Evolutionary conservation across 2,329 filamentous ascomycete species (phyloP).

Genomic region (Verticillium nonalfalfae): DNA sequence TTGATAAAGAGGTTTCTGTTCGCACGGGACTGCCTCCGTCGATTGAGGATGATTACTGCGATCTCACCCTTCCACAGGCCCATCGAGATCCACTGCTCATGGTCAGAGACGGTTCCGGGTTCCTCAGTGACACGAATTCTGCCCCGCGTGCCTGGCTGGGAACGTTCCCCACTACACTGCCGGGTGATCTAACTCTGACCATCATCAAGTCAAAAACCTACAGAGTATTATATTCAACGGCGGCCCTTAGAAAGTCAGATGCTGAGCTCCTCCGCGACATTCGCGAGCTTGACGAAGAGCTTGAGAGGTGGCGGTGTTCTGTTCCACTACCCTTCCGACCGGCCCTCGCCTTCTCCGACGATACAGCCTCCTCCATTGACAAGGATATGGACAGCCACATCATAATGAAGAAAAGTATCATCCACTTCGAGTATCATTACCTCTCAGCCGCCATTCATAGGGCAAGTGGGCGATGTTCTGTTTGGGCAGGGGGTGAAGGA

Average conservation of each 20-base stretch:
- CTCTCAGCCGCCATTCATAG: constrained; percentile 49
- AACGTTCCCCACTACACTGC: constrained; percentile 18
- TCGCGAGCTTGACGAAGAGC: constrained; percentile 48
- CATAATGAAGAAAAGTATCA: constrained; percentile 38
- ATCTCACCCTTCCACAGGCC: constrained; percentile 38
- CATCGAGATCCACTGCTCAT: background rate
- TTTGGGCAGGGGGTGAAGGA: constrained; percentile 30
- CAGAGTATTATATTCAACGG: constrained; percentile 40
- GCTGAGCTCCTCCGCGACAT: constrained; percentile 48
- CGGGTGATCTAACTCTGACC: constrained; percentile 40
- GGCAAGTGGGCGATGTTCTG: constrained; percentile 43
- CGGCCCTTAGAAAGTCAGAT: constrained; percentile 41
- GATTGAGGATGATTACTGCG: constrained; percentile 44
- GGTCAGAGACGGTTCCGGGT: background rate
- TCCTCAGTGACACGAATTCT: too few species aligned
- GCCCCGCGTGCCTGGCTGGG: constrained; percentile 14
- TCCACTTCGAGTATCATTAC: constrained; percentile 50
- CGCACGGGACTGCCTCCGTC: constrained; percentile 45
- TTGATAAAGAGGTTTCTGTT: constrained; percentile 51
- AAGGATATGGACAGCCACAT: constrained; percentile 17
- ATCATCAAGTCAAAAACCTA: constrained; percentile 45
- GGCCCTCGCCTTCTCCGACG: constrained; percentile 33
- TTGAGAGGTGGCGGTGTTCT: constrained; percentile 47
- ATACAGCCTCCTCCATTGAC: constrained; percentile 9
- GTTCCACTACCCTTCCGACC: constrained; percentile 38